Evolutionary conservation across 192 early-diverging fungal species (phyloP), one percentile per base, ranked within the genome.

Genomic region (Coemansia pectinata): DNA sequence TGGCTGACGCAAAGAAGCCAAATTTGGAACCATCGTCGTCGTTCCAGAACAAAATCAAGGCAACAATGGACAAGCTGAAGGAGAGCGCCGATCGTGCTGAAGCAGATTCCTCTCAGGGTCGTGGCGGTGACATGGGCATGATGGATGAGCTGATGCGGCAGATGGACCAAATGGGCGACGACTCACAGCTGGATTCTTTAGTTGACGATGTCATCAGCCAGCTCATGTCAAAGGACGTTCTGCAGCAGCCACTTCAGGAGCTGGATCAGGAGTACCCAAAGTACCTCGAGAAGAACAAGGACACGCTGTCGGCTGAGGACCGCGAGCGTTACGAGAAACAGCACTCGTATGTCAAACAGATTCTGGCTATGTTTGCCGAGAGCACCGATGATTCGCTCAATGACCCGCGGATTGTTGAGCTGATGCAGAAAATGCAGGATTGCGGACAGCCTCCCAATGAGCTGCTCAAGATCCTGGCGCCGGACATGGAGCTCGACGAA

Each of bases 381-480:
- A 52, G 25, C 27, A 34, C 57, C n/a, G 85, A 73, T 1, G 87
- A 90, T 4, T 66, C 85, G 45, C 89, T 85, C 67, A 90, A 91
- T 50, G 91, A 89, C 39, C 72, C 76, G n/a, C 91, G 91, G 65
- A 88, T 98, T 48, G 86, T 91, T n/a, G 92, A 95, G 55, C 86
- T 99, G 62, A 97, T 99, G 97, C 90, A 94, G 81, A 81, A 95
- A 89, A 96, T 99, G 93, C 96, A 99, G 89, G 94, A 95, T 41
- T 90, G 87, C 50, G 98, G 98, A 36, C 95, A 98, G 71, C 98
- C 98, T 21, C 98, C 98, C 5, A 87, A 91, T 44, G 95, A 91
- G 62, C 85, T 99, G 21, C 74, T 99, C 66, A 89, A 93, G 67
- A 91, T 95, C 31, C 76, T 99, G 69, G 94, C 94, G 17, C 97